phyloP scores from a whole-genome alignment of 495 filamentous ascomycete species.

The Neurospora terricola region DNA sequence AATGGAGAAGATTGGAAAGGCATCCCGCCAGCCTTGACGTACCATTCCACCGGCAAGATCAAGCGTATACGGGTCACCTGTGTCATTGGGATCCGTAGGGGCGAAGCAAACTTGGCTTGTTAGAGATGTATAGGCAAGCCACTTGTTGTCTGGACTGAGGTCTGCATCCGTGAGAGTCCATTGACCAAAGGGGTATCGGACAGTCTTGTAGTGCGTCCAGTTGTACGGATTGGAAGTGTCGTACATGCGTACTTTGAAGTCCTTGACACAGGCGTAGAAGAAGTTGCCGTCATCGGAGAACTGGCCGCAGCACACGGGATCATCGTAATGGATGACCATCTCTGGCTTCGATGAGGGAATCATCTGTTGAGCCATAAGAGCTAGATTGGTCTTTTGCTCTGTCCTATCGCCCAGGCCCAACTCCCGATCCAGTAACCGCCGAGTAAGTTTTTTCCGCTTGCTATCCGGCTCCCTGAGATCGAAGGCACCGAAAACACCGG shows the following conservation, averaged over 20 bases:
- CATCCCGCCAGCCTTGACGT: neutral
- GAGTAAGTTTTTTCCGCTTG: slow-evolving; percentile 52
- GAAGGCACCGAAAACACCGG: slow-evolving; percentile 64
- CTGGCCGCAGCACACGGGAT: slow-evolving; percentile 86
- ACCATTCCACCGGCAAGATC: slow-evolving; percentile 45
- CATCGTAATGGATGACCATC: slow-evolving; percentile 77
- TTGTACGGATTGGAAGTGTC: slow-evolving; percentile 93
- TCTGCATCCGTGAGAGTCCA: slow-evolving; percentile 97
- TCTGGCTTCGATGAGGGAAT: slow-evolving; percentile 69
- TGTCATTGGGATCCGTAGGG: slow-evolving; percentile 72
- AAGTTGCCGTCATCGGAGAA: slow-evolving; percentile 97
- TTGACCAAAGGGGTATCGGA: slow-evolving; percentile 70
- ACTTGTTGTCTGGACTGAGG: slow-evolving; percentile 83
- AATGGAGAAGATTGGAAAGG: slow-evolving; percentile 72
- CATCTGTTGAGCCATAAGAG: slow-evolving; percentile 51
- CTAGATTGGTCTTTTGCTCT: slow-evolving; percentile 44
- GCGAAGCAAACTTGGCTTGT: slow-evolving; percentile 73
- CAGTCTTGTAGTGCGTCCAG: slow-evolving; percentile 94
- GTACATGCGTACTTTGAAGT: slow-evolving; percentile 92
- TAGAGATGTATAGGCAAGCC: slow-evolving; percentile 83
- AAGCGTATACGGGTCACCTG: slow-evolving; percentile 63
- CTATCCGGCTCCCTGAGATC: slow-evolving; percentile 39
- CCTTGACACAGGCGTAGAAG: slow-evolving; percentile 90
- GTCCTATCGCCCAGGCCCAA: slow-evolving; percentile 51
- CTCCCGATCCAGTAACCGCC: slow-evolving; percentile 68